Conservation (phyloP, 306 rosid genomes). For the Alnus glutinosa region DNA sequence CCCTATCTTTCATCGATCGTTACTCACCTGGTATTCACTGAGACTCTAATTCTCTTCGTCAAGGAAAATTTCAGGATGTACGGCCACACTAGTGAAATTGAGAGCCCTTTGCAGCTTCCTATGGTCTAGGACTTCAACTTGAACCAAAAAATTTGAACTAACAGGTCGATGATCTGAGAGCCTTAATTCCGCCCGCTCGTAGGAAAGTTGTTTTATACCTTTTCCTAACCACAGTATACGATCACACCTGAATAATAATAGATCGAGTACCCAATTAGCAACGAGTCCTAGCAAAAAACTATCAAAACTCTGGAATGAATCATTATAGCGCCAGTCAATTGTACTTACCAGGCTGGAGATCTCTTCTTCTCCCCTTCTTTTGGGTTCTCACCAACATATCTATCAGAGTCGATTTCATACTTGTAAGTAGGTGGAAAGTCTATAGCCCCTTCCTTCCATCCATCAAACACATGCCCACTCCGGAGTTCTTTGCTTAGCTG, state of each 20-base stretch:
- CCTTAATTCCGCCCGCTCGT: conserved; percentile 58
- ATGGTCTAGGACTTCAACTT: conserved; percentile 85
- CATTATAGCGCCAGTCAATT: too few relatives aligned
- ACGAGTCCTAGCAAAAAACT: background rate
- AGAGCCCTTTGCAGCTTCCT: conserved; percentile 76
- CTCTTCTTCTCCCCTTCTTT: conserved; percentile 90
- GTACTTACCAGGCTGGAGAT: conserved; percentile 91
- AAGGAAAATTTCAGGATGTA: conserved; percentile 64
- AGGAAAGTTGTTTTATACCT: conserved; percentile 74
- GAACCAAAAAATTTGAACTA: conserved; percentile 65
- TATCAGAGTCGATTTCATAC: conserved; percentile 68
- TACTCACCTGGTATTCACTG: conserved; percentile 27
- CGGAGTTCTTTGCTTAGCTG: conserved; percentile 76
- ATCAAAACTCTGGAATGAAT: too few relatives aligned
- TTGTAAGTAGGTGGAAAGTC: conserved; percentile 94
- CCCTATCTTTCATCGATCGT: background rate
- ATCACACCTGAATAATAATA: conserved; percentile 71
- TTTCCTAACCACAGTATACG: conserved; percentile 83
- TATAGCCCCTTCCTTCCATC: conserved; percentile 89
- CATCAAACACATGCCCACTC: conserved; percentile 77
- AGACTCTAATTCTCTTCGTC: conserved; percentile 46
- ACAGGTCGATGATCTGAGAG: conserved; percentile 90
- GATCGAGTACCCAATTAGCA: conserved; percentile 18
- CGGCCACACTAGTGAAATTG: conserved; percentile 54
- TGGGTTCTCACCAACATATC: conserved; percentile 72